Conservation (phyloP, 1,284 basidiomycete genomes). For the Wolfiporia cocos region DNA sequence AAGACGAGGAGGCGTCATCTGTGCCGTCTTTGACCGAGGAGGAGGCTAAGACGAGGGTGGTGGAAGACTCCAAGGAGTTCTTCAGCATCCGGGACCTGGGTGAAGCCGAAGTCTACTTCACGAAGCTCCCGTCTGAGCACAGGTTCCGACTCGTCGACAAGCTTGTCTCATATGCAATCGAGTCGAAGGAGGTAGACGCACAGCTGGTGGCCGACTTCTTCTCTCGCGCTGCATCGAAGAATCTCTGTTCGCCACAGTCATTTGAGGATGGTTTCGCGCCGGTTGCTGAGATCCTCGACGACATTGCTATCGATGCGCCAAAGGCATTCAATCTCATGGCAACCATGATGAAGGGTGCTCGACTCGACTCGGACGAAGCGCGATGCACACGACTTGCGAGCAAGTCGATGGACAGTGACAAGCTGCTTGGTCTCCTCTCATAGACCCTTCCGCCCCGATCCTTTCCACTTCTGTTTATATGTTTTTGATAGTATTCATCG, state of each 20-base stretch:
- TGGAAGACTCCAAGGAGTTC: constrained; percentile 74
- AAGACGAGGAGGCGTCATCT: constrained; percentile 29
- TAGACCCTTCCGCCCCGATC: constrained; percentile 18
- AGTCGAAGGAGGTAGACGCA: constrained; percentile 80
- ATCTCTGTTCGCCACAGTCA: constrained; percentile 35
- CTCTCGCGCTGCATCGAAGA: constrained; percentile 46
- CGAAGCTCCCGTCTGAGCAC: constrained; percentile 57
- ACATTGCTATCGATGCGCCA: constrained; percentile 85
- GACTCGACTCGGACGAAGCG: constrained; percentile 48
- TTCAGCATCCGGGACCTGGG: constrained; percentile 73
- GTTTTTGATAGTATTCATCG: constrained; percentile 14
- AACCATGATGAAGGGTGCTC: constrained; percentile 62
- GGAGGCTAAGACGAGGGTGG: constrained; percentile 74
- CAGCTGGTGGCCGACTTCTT: constrained; percentile 71
- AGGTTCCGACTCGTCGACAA: constrained; percentile 68
- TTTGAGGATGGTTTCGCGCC: constrained; percentile 63
- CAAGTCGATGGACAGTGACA: constrained; percentile 49
- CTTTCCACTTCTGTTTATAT: constrained; percentile 8
- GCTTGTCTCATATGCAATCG: constrained; percentile 65
- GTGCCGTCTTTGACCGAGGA: constrained; percentile 57
- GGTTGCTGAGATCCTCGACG: constrained; percentile 74
- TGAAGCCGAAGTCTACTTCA: constrained; percentile 85
- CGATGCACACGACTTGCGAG: constrained; percentile 45
- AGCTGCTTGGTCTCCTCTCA: constrained; percentile 46
- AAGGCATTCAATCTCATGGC: constrained; percentile 78